Base-by-base conservation (phyloP, 768 basidiomycete species). In the Auricularia cornea region DNA sequence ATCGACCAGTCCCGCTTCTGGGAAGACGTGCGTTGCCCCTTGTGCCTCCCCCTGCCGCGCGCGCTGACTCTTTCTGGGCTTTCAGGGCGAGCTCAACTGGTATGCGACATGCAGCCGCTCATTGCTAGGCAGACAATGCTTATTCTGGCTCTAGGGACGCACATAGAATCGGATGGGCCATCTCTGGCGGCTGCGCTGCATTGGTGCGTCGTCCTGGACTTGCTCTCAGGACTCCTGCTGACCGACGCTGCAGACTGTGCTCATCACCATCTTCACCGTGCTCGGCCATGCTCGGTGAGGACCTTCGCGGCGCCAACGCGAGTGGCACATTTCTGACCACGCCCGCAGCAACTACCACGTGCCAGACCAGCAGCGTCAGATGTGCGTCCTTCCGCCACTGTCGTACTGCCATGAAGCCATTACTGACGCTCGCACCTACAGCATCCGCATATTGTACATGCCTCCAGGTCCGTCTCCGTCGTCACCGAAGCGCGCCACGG, bases 381-480 rank as follows among this genome's bases (percentile, higher is more conserved):
- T 92, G 91, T 90, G 69, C 68, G 82, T 74, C 23, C 44, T 38
- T 60, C 54, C 14, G 61, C 18, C 29, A 5, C 11, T n/a, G 2
- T 18, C 23, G n/a, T 31, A n/a, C n/a, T 28, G 38, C 12, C 26
- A 8, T 8, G 10, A n/a, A n/a, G n/a, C 6, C 54, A 30, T 20
- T 3, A 59, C 61, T 63, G 40, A 65, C 41, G 14, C 38, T 52
- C 51, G 14, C 20, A 26, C 29, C 30, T 2, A 38, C 51, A 65
- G 64, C 31, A 63, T 92, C n/a, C 85, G 91, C 63, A 84, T 93
- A 56, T 70, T 93, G 66, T 91, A 90, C 68, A 90, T 94, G 90
- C 91, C 92, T 2, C 83, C 85, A 1, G 29, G 54, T 57, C 10
- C 30, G 51, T 61, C 4, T 20, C 54, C 26, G 3, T 20, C 54